Conservation (phyloP, 805 yeast species). For the Starmerella stellata region DNA sequence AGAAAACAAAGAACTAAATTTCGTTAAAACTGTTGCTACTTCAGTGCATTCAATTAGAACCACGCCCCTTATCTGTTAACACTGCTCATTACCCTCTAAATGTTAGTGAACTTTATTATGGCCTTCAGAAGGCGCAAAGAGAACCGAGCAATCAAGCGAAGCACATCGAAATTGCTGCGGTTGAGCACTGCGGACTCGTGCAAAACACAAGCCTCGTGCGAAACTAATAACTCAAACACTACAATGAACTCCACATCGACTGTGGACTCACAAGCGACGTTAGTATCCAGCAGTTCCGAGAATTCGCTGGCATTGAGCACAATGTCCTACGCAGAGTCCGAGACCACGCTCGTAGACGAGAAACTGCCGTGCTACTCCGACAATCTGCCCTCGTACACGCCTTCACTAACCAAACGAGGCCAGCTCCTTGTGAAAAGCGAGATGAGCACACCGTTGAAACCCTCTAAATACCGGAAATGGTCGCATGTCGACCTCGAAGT, state of each 20-base stretch:
- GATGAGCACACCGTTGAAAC: constrained; percentile 60
- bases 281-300: no score
- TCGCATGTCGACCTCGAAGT: constrained; percentile 46
- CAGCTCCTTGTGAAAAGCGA: constrained; percentile 48
- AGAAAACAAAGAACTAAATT: no score
- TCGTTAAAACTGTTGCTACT: no score
- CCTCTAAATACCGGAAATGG: constrained; percentile 56
- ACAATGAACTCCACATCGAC: no score
- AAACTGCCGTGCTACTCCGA: constrained; percentile 19
- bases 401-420: constrained; percentile 47
- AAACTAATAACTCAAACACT: no score
- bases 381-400: constrained; percentile 42
- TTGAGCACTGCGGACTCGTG: neutral
- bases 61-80: no score
- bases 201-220: no score
- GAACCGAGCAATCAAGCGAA: neutral
- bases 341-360: neutral
- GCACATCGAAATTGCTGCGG: neutral
- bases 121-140: neutral
- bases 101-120: neutral
- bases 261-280: no score
- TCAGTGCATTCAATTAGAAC: no score
- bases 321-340: neutral
- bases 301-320: neutral
- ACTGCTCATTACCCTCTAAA: no score